Evolutionary conservation across 257 asterid genomes (phyloP).

Genomic region (Penstemon eatonii): DNA sequence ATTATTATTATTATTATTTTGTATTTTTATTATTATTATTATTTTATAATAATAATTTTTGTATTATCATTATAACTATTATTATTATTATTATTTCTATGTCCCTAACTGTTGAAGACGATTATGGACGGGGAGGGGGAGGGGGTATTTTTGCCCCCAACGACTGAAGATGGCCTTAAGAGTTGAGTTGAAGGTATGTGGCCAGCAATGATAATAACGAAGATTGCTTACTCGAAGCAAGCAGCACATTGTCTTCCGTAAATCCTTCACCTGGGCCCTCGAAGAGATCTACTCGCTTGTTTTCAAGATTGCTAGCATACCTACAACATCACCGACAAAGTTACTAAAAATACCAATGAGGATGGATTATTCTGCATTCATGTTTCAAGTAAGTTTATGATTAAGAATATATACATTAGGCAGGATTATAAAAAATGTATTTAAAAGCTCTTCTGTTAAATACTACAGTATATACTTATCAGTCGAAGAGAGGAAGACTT

Average conservation of each 20-base stretch:
- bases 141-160: no score
- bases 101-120: no score
- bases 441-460: background rate
- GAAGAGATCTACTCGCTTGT: slow-evolving; percentile 89
- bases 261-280: slow-evolving; percentile 94
- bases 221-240: slow-evolving; percentile 77
- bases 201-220: background rate
- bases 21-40: no score
- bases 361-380: background rate
- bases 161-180: no score
- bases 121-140: no score
- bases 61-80: no score
- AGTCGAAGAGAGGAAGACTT: background rate
- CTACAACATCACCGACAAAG: slow-evolving; percentile 43
- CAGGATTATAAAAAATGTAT: slow-evolving; percentile 4
- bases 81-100: no score
- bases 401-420: background rate
- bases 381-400: slow-evolving; percentile 6
- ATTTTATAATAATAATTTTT: no score
- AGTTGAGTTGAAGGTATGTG: no score
- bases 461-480: background rate
- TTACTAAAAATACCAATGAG: slow-evolving; percentile 7
- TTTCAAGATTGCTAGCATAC: slow-evolving; percentile 82
- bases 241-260: slow-evolving; percentile 85
- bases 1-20: no score